Evolutionary conservation across 176 grass and related monocot species (phyloP).

Genomic region (Cenchrus americanus): DNA sequence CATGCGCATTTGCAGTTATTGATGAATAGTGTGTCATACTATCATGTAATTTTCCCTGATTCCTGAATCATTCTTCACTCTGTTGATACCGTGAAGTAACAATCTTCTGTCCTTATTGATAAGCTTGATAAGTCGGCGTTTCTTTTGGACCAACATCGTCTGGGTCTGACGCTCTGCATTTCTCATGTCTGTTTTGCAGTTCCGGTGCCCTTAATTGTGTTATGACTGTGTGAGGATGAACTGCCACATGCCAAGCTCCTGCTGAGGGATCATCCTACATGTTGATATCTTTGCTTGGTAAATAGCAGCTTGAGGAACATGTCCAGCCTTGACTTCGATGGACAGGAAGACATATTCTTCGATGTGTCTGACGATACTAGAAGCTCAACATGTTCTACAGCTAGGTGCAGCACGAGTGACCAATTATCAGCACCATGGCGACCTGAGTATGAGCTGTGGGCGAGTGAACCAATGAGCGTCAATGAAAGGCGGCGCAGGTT

Average conservation of each 20-base stretch:
- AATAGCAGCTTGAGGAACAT: slow-evolving; percentile 41
- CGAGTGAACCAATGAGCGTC: slow-evolving; percentile 53
- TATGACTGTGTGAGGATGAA: slow-evolving; percentile 4
- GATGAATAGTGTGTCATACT: background rate
- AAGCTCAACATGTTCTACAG: slow-evolving; percentile 31
- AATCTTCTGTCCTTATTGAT: background rate
- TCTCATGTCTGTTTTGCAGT: background rate
- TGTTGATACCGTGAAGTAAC: background rate
- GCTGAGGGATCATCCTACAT: background rate
- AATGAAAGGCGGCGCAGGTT: slow-evolving; percentile 64
- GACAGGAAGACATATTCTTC: slow-evolving; percentile 51
- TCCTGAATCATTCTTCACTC: background rate
- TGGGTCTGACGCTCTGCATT: slow-evolving; percentile 1
- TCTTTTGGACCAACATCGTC: background rate
- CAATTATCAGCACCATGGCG: slow-evolving; percentile 13
- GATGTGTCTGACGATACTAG: slow-evolving; percentile 55
- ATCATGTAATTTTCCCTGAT: background rate
- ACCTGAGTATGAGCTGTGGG: slow-evolving; percentile 52
- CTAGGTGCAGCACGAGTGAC: slow-evolving; percentile 33
- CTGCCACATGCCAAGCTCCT: background rate
- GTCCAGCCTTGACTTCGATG: slow-evolving; percentile 41
- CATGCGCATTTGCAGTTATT: background rate
- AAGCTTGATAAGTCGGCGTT: background rate
- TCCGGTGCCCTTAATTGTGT: background rate
- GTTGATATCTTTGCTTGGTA: slow-evolving; percentile 2